A percentile compares a stretch with the other conserved stretches of the same genome.
These are phyloP conservation scores for Entomortierella chlamydospora DNA, from an alignment of 192 early-diverging fungal genomes.

Conservation along the genomic window DNA sequence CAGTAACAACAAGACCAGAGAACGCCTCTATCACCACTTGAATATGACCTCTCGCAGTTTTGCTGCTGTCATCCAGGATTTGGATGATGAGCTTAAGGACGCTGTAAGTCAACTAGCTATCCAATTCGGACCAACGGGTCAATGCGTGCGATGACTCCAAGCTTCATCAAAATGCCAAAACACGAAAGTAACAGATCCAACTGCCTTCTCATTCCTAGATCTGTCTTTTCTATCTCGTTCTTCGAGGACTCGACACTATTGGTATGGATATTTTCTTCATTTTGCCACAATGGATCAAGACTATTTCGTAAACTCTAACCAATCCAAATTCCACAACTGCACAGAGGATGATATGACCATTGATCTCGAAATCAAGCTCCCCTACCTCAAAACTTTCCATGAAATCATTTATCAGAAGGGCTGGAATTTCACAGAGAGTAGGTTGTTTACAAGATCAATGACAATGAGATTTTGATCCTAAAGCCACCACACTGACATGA, in stretches of 20 bases:
- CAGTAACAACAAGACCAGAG: constrained; percentile 61
- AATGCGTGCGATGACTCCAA: too few relatives aligned
- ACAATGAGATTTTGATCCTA: neutral
- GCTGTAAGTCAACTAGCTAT: constrained; percentile 55
- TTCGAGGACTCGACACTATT: constrained; percentile 97
- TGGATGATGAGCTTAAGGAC: constrained; percentile 83
- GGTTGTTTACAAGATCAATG: too few relatives aligned
- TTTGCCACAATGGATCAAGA: too few relatives aligned
- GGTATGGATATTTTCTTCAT: constrained; percentile 45
- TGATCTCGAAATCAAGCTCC: constrained; percentile 76
- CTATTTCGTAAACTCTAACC: neutral
- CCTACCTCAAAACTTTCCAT: constrained; percentile 85
- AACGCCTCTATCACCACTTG: constrained; percentile 90
- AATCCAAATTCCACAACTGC: neutral
- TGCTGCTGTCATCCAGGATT: constrained; percentile 92
- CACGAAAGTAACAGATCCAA: neutral
- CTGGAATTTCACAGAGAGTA: constrained; percentile 84
- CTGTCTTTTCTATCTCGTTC: constrained; percentile 95
- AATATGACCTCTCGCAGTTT: constrained; percentile 97
- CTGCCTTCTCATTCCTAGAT: constrained; percentile 60
- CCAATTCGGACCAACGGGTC: neutral
- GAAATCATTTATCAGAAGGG: constrained; percentile 80
- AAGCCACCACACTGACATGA: neutral
- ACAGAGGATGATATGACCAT: constrained; percentile 97
- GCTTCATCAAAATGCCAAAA: too few relatives aligned